phyloP scores from a whole-genome alignment of 2,329 filamentous ascomycete species.

The Penicillium sp. region DNA sequence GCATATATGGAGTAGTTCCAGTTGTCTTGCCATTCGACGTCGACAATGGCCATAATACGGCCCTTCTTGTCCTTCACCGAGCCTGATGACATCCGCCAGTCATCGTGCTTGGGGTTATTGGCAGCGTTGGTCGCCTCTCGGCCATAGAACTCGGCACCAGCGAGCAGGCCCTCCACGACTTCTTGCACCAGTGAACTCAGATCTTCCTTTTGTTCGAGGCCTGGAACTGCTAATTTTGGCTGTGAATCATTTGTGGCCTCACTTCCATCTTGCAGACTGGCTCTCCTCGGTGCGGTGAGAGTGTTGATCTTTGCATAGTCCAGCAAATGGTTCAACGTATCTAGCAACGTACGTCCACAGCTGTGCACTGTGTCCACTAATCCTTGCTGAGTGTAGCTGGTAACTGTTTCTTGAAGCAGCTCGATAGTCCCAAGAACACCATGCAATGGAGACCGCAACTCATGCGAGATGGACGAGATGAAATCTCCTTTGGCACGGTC shows the following conservation, averaged over 20 bases:
- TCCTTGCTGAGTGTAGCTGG: conserved; percentile 28
- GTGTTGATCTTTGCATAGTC: conserved; percentile 33
- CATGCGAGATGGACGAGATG: conserved; percentile 36
- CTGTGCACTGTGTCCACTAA: conserved; percentile 38
- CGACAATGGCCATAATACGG: conserved; percentile 30
- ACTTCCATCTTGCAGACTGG: neutral
- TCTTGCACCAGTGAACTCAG: conserved; percentile 17
- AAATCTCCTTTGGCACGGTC: conserved; percentile 36
- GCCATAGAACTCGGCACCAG: conserved; percentile 14
- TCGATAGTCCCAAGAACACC: conserved; percentile 37
- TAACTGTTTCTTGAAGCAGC: conserved; percentile 31
- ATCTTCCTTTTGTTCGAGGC: conserved; percentile 8
- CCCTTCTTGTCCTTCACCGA: neutral
- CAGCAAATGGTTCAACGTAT: conserved; percentile 42
- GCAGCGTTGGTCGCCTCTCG: neutral
- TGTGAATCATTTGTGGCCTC: neutral
- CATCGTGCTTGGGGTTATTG: neutral
- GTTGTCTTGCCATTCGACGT: conserved; percentile 42
- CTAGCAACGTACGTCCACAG: conserved; percentile 44
- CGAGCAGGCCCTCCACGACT: conserved; percentile 19
- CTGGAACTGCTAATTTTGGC: neutral
- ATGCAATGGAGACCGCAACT: conserved; percentile 38
- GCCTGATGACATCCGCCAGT: neutral
- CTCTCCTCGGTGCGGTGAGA: neutral
- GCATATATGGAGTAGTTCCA: conserved; percentile 50